A percentile compares a stretch with the other conserved stretches of the same genome.
Conservation (phyloP, 164 flowering plant species). For the Annona squamosa region DNA sequence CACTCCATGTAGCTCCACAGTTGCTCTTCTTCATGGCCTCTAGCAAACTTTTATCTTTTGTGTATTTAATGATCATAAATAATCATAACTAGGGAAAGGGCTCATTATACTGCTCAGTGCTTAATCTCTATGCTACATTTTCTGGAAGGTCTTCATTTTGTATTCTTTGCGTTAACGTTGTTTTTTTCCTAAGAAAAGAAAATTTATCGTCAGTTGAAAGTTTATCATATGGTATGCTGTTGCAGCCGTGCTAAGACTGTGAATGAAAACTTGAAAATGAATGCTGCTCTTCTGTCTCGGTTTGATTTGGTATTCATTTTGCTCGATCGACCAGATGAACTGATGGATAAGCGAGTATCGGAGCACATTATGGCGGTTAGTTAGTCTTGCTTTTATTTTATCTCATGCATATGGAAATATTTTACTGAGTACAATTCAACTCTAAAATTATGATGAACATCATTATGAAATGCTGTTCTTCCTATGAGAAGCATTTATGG, state of each 20-base stretch:
- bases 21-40: too few species aligned
- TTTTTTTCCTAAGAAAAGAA: not conserved
- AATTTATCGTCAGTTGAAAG: not conserved
- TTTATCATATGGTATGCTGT: not conserved
- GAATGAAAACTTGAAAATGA: constrained; percentile 96
- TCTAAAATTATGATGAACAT: too few species aligned
- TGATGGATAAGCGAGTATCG: constrained; percentile 77
- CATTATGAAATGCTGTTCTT: too few species aligned
- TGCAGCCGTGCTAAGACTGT: constrained; percentile 99
- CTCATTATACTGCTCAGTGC: too few species aligned
- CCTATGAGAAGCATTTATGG: too few species aligned
- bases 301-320: constrained; percentile 97
- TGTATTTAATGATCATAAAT: too few species aligned
- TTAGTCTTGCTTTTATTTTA: constrained; percentile 3
- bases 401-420: too few species aligned
- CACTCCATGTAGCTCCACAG: too few species aligned
- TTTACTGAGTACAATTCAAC: too few species aligned
- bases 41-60: too few species aligned
- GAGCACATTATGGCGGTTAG: constrained; percentile 98
- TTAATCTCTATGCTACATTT: too few species aligned
- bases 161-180: not conserved
- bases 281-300: constrained; percentile 89
- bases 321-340: constrained; percentile 89
- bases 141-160: not conserved
- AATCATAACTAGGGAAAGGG: too few species aligned